A percentile compares a stretch with the other conserved stretches of the same genome.
Conservation (phyloP, 139 green algal genomes). For the Deuterostichococcus epilithicus region DNA sequence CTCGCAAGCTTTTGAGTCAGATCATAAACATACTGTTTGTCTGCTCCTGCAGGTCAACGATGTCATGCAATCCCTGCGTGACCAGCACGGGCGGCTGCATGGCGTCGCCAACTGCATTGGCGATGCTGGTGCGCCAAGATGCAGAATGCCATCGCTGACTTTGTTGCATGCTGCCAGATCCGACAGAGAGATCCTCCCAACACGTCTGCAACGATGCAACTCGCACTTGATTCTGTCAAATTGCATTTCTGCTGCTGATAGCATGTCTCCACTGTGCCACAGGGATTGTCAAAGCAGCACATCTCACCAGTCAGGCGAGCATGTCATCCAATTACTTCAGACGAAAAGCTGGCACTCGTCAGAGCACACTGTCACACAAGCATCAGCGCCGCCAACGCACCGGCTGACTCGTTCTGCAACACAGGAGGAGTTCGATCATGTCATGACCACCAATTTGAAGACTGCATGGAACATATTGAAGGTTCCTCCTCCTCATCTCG, state of each 20-base stretch:
- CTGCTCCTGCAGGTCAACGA: conserved; percentile 46
- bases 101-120: conserved; percentile 79
- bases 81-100: conserved; percentile 44
- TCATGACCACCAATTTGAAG: neutral
- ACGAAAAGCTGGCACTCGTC: conserved; percentile 12
- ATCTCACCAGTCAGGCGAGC: conserved; percentile 48
- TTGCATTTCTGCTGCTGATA: no score
- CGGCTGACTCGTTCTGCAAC: neutral
- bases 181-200: no score
- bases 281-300: conserved; percentile 71
- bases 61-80: conserved; percentile 25
- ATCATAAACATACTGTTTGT: neutral
- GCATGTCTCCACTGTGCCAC: no score
- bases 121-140: no score
- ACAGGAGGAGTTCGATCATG: neutral
- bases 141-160: no score
- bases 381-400: neutral
- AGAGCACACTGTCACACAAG: neutral
- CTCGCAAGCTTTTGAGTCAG: no score
- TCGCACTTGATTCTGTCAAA: no score
- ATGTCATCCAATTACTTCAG: neutral
- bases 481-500: neutral
- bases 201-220: no score
- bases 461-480: neutral
- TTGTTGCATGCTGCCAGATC: no score